Percentiles rank a stretch among this genome's conserved stretches.
Conservation (phyloP, 2,329 filamentous ascomycete species). For the Xylaria sp. region DNA sequence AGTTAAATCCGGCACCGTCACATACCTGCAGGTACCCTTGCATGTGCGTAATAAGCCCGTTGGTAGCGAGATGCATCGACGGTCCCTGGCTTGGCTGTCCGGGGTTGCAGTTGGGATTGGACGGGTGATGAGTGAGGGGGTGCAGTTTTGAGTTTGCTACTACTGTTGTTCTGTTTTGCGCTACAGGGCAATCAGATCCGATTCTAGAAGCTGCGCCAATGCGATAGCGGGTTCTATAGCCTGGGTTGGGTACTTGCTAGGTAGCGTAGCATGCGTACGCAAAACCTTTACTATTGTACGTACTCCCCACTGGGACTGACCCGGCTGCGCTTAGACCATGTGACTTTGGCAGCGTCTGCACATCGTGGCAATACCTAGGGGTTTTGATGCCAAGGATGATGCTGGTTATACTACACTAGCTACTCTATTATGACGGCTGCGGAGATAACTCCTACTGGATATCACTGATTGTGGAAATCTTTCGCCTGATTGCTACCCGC, state of each 20-base stretch:
- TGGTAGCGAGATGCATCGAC: constrained; percentile 16
- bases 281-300: not conserved
- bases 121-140: not conserved
- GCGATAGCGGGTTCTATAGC: not conserved
- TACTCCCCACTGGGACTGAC: not conserved
- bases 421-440: too few species aligned
- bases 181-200: not conserved
- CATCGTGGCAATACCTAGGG: not conserved
- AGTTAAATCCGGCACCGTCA: constrained; percentile 10
- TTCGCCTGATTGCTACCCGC: not conserved
- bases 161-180: too few species aligned
- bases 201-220: not conserved
- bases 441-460: too few species aligned
- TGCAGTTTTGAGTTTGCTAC: not conserved
- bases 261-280: not conserved
- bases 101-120: not conserved
- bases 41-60: not conserved
- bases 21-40: not conserved
- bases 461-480: not conserved
- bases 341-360: not conserved
- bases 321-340: constrained; percentile 3
- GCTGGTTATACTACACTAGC: too few species aligned
- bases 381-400: not conserved
- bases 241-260: too few species aligned
- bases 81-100: constrained; percentile 4